Evolutionary conservation across 2,329 filamentous ascomycete genomes (phyloP).

Genomic region (Fusarium dimerum): DNA sequence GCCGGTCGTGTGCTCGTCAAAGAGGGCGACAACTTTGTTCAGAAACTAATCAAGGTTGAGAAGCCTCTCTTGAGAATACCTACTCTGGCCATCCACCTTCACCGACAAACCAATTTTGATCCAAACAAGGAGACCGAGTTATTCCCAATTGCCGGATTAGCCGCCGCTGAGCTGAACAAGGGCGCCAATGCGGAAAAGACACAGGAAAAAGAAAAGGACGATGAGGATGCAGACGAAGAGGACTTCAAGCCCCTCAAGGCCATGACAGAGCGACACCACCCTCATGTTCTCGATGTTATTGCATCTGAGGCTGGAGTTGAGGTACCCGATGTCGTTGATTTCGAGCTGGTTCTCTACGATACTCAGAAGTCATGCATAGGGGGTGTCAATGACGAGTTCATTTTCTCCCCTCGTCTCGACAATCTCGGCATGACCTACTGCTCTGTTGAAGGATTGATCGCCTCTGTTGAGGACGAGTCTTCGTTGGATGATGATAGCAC

Average conservation of each 20-base stretch:
- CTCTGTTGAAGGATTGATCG: slow-evolving; percentile 80
- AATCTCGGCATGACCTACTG: slow-evolving; percentile 98
- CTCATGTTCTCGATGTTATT: slow-evolving; percentile 81
- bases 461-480: slow-evolving; percentile 65
- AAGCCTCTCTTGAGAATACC: slow-evolving; percentile 89
- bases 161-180: slow-evolving; percentile 84
- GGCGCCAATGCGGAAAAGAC: slow-evolving; percentile 54
- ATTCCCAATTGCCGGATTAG: slow-evolving; percentile 88
- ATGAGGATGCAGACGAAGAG: slow-evolving; percentile 41
- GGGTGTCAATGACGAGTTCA: slow-evolving; percentile 88
- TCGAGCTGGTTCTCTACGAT: slow-evolving; percentile 96
- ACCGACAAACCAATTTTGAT: slow-evolving; percentile 80
- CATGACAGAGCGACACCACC: slow-evolving; percentile 82
- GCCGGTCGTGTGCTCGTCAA: slow-evolving; percentile 86
- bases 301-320: slow-evolving; percentile 74
- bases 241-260: slow-evolving; percentile 75
- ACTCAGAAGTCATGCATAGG: slow-evolving; percentile 89
- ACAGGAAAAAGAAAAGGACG: slow-evolving; percentile 33
- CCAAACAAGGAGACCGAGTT: slow-evolving; percentile 98
- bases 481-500: slow-evolving; percentile 74
- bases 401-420: slow-evolving; percentile 94
- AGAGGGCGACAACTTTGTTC: slow-evolving; percentile 70
- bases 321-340: slow-evolving; percentile 78
- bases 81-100: slow-evolving; percentile 90
- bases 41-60: slow-evolving; percentile 87